A percentile compares a stretch with the other conserved stretches of the same genome.
These are phyloP conservation scores for Tilletia indica DNA, from an alignment of 1,284 basidiomycete species.

Conservation along the genomic window DNA sequence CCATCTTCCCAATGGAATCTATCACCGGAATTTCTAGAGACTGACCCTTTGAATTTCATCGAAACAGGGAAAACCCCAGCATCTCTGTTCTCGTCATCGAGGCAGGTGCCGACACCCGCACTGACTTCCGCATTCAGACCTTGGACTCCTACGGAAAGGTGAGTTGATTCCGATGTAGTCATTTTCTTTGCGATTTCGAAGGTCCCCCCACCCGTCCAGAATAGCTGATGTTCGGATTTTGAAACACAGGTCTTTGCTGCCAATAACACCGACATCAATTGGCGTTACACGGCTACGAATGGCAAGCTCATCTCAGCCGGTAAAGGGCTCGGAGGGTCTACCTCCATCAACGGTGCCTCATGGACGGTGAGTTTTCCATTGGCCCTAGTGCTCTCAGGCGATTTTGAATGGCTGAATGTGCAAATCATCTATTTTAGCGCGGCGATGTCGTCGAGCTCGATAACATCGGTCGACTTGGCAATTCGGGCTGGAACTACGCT, in stretches of 20 bases:
- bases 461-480: constrained; percentile 55
- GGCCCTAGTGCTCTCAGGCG: too few relatives aligned
- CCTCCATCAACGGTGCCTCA: constrained; percentile 65
- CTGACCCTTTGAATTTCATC: background rate
- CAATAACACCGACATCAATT: constrained; percentile 61
- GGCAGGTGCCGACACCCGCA: constrained; percentile 45
- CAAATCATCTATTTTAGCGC: background rate
- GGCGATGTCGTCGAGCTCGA: constrained; percentile 5
- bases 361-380: constrained; percentile 56
- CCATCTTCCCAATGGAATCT: too few relatives aligned
- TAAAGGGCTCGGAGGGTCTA: constrained; percentile 65
- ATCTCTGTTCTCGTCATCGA: constrained; percentile 51
- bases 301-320: constrained; percentile 61
- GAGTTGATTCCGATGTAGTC: background rate
- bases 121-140: constrained; percentile 27
- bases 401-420: too few relatives aligned
- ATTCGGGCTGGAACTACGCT: constrained; percentile 64
- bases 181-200: too few relatives aligned
- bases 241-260: constrained; percentile 58
- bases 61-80: constrained; percentile 35
- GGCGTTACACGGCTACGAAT: constrained; percentile 60
- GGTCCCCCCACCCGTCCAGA: too few relatives aligned
- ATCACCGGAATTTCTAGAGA: too few relatives aligned
- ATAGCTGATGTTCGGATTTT: too few relatives aligned
- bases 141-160: constrained; percentile 20